phyloP scores from a whole-genome alignment of 2,329 filamentous ascomycete genomes.

The Aureobasidium sp. region DNA sequence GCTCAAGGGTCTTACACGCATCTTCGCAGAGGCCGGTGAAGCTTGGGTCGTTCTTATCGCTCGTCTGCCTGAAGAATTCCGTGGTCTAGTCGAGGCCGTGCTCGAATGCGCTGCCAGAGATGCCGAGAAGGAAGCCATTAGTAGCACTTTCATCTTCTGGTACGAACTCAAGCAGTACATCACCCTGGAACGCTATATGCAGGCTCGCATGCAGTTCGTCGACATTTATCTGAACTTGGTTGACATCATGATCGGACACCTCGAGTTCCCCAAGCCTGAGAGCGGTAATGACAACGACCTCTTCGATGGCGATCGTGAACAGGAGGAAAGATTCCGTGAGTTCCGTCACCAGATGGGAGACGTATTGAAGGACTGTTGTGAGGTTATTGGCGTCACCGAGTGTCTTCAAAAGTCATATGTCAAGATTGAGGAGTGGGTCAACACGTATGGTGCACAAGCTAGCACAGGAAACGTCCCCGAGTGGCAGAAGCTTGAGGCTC shows the following conservation, averaged over 20 bases:
- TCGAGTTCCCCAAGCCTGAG: slow-evolving; percentile 78
- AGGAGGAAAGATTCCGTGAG: slow-evolving; percentile 93
- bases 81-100: slow-evolving; percentile 77
- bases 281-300: slow-evolving; percentile 68
- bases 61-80: slow-evolving; percentile 72
- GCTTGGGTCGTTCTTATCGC: slow-evolving; percentile 91
- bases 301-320: slow-evolving; percentile 91
- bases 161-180: slow-evolving; percentile 97
- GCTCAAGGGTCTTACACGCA: slow-evolving; percentile 80
- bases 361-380: slow-evolving; percentile 92
- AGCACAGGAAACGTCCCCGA: slow-evolving; percentile 71
- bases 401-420: slow-evolving; percentile 84
- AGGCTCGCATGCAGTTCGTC: slow-evolving; percentile 67
- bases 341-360: slow-evolving; percentile 98
- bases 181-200: slow-evolving; percentile 80
- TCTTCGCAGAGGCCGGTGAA: slow-evolving; percentile 89
- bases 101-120: slow-evolving; percentile 88
- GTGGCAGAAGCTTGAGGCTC: slow-evolving; percentile 94
- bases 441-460: slow-evolving; percentile 69
- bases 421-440: slow-evolving; percentile 82
- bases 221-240: slow-evolving; percentile 85
- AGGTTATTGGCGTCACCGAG: slow-evolving; percentile 88
- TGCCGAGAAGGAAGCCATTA: slow-evolving; percentile 82
- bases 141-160: slow-evolving; percentile 95
- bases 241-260: slow-evolving; percentile 83